phyloP scores from a whole-genome alignment of 345 rosid genomes.

The Euphorbia pulcherrima region DNA sequence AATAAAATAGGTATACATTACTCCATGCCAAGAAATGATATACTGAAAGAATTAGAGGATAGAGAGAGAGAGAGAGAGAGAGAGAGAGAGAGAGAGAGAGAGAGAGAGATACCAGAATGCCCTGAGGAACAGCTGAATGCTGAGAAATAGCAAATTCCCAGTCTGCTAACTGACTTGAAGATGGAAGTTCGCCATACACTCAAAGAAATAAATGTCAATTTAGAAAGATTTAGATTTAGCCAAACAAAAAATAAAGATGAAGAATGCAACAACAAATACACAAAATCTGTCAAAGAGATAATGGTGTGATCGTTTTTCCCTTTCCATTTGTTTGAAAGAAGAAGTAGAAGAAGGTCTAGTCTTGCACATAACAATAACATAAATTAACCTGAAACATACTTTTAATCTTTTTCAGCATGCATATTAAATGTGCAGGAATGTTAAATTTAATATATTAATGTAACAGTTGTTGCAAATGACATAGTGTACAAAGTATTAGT shows the following conservation, averaged over 20 bases:
- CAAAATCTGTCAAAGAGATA: not conserved
- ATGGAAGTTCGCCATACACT: constrained; percentile 92
- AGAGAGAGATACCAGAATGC: constrained; percentile 56
- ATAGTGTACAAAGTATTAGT: too few species aligned
- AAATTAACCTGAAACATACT: not conserved
- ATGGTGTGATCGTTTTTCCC: not conserved
- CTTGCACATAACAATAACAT: not conserved
- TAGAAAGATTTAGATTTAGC: not conserved
- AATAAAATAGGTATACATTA: not conserved
- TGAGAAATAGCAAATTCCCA: constrained; percentile 95
- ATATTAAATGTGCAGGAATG: not conserved
- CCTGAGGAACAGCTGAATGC: constrained; percentile 97
- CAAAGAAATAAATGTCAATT: constrained; percentile 16
- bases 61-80: not conserved
- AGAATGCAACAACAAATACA: not conserved
- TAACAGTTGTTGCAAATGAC: too few species aligned
- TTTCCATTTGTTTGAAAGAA: not conserved
- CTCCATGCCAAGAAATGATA: not conserved
- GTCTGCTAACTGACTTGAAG: constrained; percentile 72
- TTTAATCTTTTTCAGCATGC: not conserved
- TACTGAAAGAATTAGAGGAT: not conserved
- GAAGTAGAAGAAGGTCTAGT: not conserved
- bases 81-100: not conserved
- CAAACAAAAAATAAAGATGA: not conserved
- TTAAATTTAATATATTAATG: too few species aligned